Conservation (phyloP, 164 flowering plant genomes). For the Paratinospora sagittata region DNA sequence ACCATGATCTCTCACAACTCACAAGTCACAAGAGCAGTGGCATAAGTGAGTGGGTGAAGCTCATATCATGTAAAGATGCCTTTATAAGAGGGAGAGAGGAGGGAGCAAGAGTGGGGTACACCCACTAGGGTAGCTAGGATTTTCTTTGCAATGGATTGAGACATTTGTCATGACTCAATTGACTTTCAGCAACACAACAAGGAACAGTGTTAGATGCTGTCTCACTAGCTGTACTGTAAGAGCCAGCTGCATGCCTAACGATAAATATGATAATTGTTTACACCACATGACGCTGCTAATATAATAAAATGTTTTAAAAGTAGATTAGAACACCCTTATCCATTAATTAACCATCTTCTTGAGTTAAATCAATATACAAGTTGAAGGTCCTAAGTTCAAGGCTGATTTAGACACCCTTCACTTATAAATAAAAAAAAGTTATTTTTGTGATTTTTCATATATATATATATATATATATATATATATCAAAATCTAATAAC, state of each 20-base stretch:
- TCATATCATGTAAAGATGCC: background rate
- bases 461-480: too few relatives aligned
- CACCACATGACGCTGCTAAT: background rate
- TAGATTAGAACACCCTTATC: too few relatives aligned
- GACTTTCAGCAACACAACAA: slow-evolving; percentile 13
- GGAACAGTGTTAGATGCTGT: background rate
- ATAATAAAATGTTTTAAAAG: background rate
- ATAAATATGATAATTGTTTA: background rate
- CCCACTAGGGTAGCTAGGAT: background rate
- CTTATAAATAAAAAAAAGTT: too few relatives aligned
- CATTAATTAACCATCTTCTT: too few relatives aligned
- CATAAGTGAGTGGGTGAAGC: background rate
- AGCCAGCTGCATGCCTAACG: background rate
- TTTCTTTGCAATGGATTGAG: background rate
- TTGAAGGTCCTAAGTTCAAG: too few relatives aligned
- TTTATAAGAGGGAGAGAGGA: slow-evolving; percentile 1
- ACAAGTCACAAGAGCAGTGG: background rate
- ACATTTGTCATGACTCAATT: slow-evolving; percentile 9
- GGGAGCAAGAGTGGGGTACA: background rate
- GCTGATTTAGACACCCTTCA: too few relatives aligned
- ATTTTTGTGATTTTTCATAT: too few relatives aligned
- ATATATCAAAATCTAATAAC: too few relatives aligned
- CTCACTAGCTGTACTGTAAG: background rate
- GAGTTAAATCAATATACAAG: too few relatives aligned
- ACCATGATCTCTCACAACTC: too few relatives aligned